Percentiles rank a stretch among this genome's conserved stretches.
These are phyloP conservation scores for Anthracocystis panici-leucophaei DNA, from an alignment of 1,284 basidiomycete genomes.

Conservation along the genomic window DNA sequence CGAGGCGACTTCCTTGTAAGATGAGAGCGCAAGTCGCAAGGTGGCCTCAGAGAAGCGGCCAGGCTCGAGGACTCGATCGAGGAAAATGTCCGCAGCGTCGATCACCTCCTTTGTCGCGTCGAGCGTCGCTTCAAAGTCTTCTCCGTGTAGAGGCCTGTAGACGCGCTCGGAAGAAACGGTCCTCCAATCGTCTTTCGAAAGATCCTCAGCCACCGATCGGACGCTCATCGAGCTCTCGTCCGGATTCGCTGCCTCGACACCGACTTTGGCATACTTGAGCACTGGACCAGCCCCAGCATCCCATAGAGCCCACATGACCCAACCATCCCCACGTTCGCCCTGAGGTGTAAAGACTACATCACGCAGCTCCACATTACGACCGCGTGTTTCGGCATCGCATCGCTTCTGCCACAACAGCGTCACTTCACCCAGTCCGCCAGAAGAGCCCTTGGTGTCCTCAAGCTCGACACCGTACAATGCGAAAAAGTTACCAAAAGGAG, in stretches of 20 bases:
- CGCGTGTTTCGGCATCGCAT: slow-evolving; percentile 55
- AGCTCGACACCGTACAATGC: slow-evolving; percentile 63
- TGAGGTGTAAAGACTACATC: slow-evolving; percentile 54
- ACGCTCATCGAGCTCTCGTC: slow-evolving; percentile 39
- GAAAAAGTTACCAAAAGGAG: slow-evolving; percentile 57
- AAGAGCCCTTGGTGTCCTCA: slow-evolving; percentile 53
- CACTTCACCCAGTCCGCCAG: slow-evolving; percentile 59
- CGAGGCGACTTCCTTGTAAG: slow-evolving; percentile 34
- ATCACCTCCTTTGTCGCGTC: slow-evolving; percentile 33
- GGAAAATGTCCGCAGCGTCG: slow-evolving; percentile 54
- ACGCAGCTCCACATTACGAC: slow-evolving; percentile 60
- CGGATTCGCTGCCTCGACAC: slow-evolving; percentile 35
- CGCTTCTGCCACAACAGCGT: slow-evolving; percentile 60
- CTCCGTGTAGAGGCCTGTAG: slow-evolving; percentile 59
- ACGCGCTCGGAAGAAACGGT: slow-evolving; percentile 46
- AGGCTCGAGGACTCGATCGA: slow-evolving; percentile 59
- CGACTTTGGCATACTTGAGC: slow-evolving; percentile 49
- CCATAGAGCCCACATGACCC: slow-evolving; percentile 65
- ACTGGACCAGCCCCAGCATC: slow-evolving; percentile 57
- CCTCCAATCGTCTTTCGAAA: slow-evolving; percentile 51
- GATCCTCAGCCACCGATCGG: slow-evolving; percentile 25
- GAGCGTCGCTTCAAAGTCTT: slow-evolving; percentile 58
- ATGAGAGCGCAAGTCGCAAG: slow-evolving; percentile 35
- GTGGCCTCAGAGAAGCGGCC: slow-evolving; percentile 57
- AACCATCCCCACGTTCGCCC: slow-evolving; percentile 34